phyloP scores from a whole-genome alignment of 139 green algal species.

The Trebouxia sp. region DNA sequence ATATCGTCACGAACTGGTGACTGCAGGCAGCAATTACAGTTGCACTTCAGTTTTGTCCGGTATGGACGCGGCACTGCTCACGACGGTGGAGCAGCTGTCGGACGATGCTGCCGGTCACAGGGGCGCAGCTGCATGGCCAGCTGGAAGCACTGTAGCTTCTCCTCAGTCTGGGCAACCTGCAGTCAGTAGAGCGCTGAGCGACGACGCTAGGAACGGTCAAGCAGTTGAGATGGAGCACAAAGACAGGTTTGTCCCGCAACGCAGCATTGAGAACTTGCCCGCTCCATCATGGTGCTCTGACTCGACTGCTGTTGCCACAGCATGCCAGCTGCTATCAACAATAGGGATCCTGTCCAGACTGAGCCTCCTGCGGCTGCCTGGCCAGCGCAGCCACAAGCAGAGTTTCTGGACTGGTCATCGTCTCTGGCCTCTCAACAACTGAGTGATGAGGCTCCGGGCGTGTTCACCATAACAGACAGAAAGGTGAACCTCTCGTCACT shows the following conservation, averaged over 20 bases:
- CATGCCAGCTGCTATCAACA: background rate
- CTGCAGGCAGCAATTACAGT: too few relatives aligned
- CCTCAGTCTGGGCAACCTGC: slow-evolving; percentile 6
- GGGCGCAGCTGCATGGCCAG: background rate
- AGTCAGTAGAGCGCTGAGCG: background rate
- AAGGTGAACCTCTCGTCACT: background rate
- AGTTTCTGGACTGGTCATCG: background rate
- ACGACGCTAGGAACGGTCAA: background rate
- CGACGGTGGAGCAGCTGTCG: slow-evolving; percentile 1
- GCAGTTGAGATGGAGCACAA: background rate
- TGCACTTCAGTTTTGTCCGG: too few relatives aligned
- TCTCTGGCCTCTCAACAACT: background rate
- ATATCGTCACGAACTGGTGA: too few relatives aligned
- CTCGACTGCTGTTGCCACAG: background rate
- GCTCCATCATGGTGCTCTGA: background rate
- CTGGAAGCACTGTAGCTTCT: background rate
- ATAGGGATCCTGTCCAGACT: background rate
- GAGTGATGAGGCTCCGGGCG: background rate
- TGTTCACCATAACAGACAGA: slow-evolving; percentile 8
- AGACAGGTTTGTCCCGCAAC: background rate
- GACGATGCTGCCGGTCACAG: background rate
- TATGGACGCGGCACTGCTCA: background rate
- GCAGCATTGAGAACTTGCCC: background rate
- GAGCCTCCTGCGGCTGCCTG: background rate
- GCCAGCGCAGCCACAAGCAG: background rate